Evolutionary conservation across 1,284 basidiomycete genomes (phyloP), one percentile per base, ranked within the genome.

Genomic region (Pseudozyma hubeiensis): DNA sequence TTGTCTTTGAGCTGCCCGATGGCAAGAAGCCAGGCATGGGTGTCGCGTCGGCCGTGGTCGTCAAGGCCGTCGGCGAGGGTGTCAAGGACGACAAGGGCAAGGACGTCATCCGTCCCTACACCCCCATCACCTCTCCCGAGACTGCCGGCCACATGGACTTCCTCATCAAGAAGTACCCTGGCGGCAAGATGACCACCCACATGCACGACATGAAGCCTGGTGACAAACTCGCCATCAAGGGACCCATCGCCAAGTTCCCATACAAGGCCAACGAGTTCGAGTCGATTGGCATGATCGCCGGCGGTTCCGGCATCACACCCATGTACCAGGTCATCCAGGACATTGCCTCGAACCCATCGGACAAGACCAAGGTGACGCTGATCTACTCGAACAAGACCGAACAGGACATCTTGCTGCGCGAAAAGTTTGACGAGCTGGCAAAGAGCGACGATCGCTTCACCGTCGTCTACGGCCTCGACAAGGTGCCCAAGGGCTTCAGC

Each of bases 321-420:
- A 82, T 85, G 80, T 85, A 80, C 80, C 84, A 85, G 66, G 56
- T 83, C 43, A 83, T 85, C 34, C 83, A 86, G 69, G 67, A 80
- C 35, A 85, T 85, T 52, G 79, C 81, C 43, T 56, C 69, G 47
- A 81, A 87, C 82, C 83, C 87, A 2, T 90, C 92, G 77, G 97
- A 99, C 89, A 94, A 91, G 87, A 98, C 97, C 74, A 94, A 95
- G 84, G 96, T 93, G 86, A 97, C 92, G 52, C 88, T 98, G 60
- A 86, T 99, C 80, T 98, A 92, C 86, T 90, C 92, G 46, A 98
- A 98, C 86, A 89, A 93, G 54, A 89, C 91, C n/a, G 92, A 94
- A 84, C 87, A 89, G 70, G 96, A 98, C 85, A 96, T 99, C 77
- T 90, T 97, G 50, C 88, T 97, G 64, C 89, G 90, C 45, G 90